These are phyloP conservation scores for Talinum fruticosum DNA, from an alignment of 148 eudicot genomes.

Conservation along the genomic window DNA sequence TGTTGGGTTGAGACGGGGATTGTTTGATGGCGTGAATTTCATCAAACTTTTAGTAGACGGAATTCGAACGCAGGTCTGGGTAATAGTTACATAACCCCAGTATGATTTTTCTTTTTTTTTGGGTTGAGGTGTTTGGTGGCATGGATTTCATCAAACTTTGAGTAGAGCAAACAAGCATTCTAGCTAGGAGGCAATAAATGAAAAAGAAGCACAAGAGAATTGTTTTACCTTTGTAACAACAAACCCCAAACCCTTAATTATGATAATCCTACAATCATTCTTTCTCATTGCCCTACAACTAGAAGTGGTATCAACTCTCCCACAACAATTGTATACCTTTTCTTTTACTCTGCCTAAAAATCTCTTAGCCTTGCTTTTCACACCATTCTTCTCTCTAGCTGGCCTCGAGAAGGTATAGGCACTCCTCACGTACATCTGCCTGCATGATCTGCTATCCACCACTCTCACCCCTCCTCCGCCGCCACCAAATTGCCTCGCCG, in stretches of 20 bases:
- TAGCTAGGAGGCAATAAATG: conserved; percentile 23
- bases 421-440: conserved; percentile 53
- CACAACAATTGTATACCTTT: conserved; percentile 19
- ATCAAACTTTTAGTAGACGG: too few species aligned
- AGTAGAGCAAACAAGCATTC: conserved; percentile 41
- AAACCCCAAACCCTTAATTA: neutral
- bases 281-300: neutral
- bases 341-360: conserved; percentile 37
- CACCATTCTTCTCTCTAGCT: conserved; percentile 22
- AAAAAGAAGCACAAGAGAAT: conserved; percentile 27
- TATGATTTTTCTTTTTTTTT: too few species aligned
- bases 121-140: too few species aligned
- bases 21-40: too few species aligned
- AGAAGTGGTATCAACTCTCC: conserved; percentile 1
- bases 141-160: conserved; percentile 32
- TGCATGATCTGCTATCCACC: conserved; percentile 51
- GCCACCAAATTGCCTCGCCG: conserved; percentile 5
- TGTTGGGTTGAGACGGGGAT: too few species aligned
- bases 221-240: conserved; percentile 24
- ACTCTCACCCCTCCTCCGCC: conserved; percentile 11
- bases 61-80: too few species aligned
- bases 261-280: neutral
- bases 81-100: neutral
- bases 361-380: conserved; percentile 27
- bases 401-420: conserved; percentile 41